phyloP scores from a whole-genome alignment of 805 yeast species.

The Starmera quercuum region DNA sequence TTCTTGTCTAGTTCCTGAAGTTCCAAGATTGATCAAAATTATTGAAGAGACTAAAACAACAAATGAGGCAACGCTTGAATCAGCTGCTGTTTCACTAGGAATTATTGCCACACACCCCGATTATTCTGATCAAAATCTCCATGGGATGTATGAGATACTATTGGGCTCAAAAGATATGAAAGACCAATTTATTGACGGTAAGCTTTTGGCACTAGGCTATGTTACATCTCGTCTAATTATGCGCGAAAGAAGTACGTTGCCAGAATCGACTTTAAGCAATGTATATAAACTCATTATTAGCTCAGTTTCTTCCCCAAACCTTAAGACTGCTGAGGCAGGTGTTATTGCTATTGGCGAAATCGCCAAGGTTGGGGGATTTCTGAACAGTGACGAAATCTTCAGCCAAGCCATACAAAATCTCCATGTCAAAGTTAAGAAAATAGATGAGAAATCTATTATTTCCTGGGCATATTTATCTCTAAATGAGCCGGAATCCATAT shows the following conservation, averaged over 20 bases:
- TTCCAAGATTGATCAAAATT: conserved; percentile 19
- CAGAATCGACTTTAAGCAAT: neutral
- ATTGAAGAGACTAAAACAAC: conserved; percentile 11
- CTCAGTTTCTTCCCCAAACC: conserved; percentile 4
- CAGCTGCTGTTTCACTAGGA: conserved; percentile 40
- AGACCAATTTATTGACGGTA: conserved; percentile 8
- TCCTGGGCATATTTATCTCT: conserved; percentile 51
- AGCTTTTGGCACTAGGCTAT: conserved; percentile 31
- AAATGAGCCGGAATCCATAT: conserved; percentile 16
- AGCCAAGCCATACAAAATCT: conserved; percentile 21
- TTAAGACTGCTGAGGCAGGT: conserved; percentile 8
- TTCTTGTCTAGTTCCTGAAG: conserved; percentile 5
- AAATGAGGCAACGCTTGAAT: conserved; percentile 19
- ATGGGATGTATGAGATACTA: conserved; percentile 2
- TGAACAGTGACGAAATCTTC: conserved; percentile 16
- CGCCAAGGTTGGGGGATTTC: conserved; percentile 30
- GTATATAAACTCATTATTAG: conserved; percentile 3
- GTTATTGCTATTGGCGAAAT: conserved; percentile 25
- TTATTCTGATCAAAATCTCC: conserved; percentile 9
- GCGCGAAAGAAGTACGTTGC: conserved; percentile 7
- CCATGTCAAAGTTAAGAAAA: conserved; percentile 38
- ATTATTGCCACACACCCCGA: conserved; percentile 38
- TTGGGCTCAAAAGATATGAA: conserved; percentile 6
- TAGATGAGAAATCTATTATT: conserved; percentile 51
- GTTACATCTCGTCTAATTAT: conserved; percentile 36